Percentiles rank a stretch among this genome's conserved stretches.
These are phyloP conservation scores for Misopates orontium DNA, from an alignment of 257 asterid genomes.

Conservation along the genomic window DNA sequence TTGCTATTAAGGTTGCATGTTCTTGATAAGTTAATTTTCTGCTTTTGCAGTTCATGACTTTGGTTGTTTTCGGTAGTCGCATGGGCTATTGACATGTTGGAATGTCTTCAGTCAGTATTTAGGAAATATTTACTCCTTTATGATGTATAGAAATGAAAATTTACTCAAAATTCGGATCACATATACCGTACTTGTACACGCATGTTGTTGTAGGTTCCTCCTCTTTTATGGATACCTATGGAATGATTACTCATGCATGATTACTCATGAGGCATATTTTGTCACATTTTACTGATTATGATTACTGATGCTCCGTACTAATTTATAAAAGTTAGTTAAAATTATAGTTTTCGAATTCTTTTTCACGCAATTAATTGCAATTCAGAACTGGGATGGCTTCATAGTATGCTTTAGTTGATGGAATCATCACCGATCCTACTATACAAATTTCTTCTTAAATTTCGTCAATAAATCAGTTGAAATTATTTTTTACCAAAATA, in stretches of 20 bases:
- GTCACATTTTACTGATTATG: conserved; percentile 18
- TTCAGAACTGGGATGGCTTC: conserved; percentile 8
- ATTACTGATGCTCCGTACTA: conserved; percentile 4
- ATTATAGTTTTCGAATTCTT: too few relatives aligned
- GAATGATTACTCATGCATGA: not conserved
- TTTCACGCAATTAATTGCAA: conserved; percentile 7
- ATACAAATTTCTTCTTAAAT: not conserved
- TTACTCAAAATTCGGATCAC: not conserved
- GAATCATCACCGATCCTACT: not conserved
- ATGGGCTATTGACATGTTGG: too few relatives aligned
- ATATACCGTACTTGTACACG: not conserved
- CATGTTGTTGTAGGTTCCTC: not conserved
- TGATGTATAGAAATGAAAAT: not conserved
- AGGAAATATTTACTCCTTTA: not conserved
- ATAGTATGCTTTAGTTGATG: conserved; percentile 7
- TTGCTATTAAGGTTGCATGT: conserved; percentile 83
- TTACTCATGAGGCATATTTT: not conserved
- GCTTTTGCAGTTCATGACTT: conserved; percentile 21
- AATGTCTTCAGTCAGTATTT: not conserved
- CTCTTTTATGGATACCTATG: conserved; percentile 11
- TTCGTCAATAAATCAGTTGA: not conserved
- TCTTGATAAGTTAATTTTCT: conserved; percentile 24
- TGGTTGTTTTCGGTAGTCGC: conserved; percentile 10
- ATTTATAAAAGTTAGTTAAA: not conserved
- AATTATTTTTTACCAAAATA: not conserved